Percentiles rank a stretch among this genome's conserved stretches.
Conservation (phyloP, 2,329 filamentous ascomycete species). For the Arachnopeziza araneosa region DNA sequence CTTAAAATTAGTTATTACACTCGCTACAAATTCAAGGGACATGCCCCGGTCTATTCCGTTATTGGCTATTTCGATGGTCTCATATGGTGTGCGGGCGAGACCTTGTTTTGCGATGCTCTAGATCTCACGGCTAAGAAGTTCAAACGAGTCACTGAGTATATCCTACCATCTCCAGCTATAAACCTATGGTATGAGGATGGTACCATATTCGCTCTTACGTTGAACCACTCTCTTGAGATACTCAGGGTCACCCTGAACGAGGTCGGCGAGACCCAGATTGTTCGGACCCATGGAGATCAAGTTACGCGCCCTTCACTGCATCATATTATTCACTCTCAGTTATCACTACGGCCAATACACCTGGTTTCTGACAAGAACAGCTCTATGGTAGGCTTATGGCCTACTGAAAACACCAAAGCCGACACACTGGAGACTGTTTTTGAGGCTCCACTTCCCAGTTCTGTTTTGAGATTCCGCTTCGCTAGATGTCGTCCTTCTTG, state of each 20-base stretch:
- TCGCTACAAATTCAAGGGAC: slow-evolving; percentile 42
- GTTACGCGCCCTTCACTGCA: slow-evolving; percentile 28
- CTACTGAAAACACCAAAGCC: slow-evolving; percentile 23
- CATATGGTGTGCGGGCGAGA: slow-evolving; percentile 49
- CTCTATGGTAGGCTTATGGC: slow-evolving; percentile 28
- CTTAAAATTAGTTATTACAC: slow-evolving; percentile 46
- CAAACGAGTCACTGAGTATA: slow-evolving; percentile 39
- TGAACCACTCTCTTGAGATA: slow-evolving; percentile 49
- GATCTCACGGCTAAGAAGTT: slow-evolving; percentile 47
- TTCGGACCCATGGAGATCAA: slow-evolving; percentile 27
- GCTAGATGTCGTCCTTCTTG: slow-evolving; percentile 41
- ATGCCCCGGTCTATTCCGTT: slow-evolving; percentile 49
- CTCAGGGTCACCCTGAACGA: slow-evolving; percentile 36
- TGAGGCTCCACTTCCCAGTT: slow-evolving; percentile 49
- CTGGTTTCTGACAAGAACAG: slow-evolving; percentile 30
- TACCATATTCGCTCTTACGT: slow-evolving; percentile 46
- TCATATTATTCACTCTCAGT: slow-evolving; percentile 13
- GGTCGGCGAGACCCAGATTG: slow-evolving; percentile 21
- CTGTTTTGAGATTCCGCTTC: slow-evolving; percentile 50
- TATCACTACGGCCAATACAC: slow-evolving; percentile 17
- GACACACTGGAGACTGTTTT: slow-evolving; percentile 40
- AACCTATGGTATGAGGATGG: slow-evolving; percentile 43
- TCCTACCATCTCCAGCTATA: slow-evolving; percentile 48
- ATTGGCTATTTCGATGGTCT: slow-evolving; percentile 50
- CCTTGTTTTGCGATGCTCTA: slow-evolving; percentile 51